Evolutionary conservation across 148 eudicot genomes (phyloP), one percentile per base, ranked within the genome.

Genomic region (Vaccinium vitisidaea): DNA sequence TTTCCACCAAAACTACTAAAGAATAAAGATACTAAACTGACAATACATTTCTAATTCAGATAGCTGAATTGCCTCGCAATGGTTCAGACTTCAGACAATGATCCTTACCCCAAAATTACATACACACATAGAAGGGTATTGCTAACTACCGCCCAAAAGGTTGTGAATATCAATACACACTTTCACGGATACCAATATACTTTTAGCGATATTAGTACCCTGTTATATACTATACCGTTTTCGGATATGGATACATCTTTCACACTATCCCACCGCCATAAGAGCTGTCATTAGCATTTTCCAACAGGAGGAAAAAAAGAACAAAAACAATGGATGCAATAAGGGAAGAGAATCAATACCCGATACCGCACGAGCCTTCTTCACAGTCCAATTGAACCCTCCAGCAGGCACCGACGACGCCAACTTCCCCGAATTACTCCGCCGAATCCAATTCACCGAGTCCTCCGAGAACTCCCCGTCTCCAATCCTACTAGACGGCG

Each of bases 381-480:
- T 74, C 50, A 15, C 77, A 2, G 53, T 55, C 53, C 58, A 54
- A 12, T 74, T 18, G 14, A 74, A 73, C 9, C 36, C 39, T 27
- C 84, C 84, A 3, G 27, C 36, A n/a, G 84, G 84, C n/a, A 83
- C 27, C 14, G 84, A 74, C 1, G 84, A 73, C n/a, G 84, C 80
- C n/a, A 80, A 46, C 19, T 85, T 85, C 84, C 85, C 86, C 43
- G 83, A 70, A 79, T 50, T 73, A 14, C 59, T 83, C 11, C 69
- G 12, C n/a, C 80, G 76, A 71, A 85, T 83, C 90, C 90, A 90
- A 59, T 84, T 85, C 5, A 77, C 90, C 2, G 91, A 89, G 82
- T 92, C 83, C 91, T 92, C 85, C 46, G 90, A 80, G 79, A 82
- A 90, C 89, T 87, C 79, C 50, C 91, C 80, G 59, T 89, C 74